These are phyloP conservation scores for Wallacemonas sp. DNA, from an alignment of 208 protist genomes.

Conservation along the genomic window DNA sequence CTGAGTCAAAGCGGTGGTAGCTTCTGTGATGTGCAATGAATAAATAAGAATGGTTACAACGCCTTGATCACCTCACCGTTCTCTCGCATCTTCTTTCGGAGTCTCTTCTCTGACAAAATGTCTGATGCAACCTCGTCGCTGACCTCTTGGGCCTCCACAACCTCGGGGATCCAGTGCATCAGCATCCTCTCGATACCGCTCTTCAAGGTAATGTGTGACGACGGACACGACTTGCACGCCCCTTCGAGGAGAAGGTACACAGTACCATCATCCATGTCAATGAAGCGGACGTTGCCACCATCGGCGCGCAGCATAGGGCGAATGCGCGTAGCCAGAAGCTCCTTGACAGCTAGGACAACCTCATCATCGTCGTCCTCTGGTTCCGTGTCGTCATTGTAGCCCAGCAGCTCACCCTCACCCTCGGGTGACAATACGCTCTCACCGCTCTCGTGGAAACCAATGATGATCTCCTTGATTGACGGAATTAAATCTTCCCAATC, in stretches of 20 bases:
- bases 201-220: constrained; percentile 87
- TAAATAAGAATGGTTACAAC: not conserved
- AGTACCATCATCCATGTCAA: constrained; percentile 89
- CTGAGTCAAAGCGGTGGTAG: no score
- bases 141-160: constrained; percentile 84
- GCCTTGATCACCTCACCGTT: constrained; percentile 30
- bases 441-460: constrained; percentile 70
- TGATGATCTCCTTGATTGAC: constrained; percentile 58
- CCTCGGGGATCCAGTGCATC: constrained; percentile 94
- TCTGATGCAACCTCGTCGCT: constrained; percentile 78
- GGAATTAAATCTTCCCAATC: constrained; percentile 61
- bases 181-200: constrained; percentile 93
- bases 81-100: constrained; percentile 52
- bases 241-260: constrained; percentile 90
- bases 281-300: constrained; percentile 91
- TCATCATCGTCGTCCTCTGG: constrained; percentile 87
- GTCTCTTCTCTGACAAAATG: constrained; percentile 70
- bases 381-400: constrained; percentile 88
- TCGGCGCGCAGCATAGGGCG: constrained; percentile 89
- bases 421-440: constrained; percentile 64
- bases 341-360: constrained; percentile 91
- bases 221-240: constrained; percentile 88
- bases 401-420: constrained; percentile 57
- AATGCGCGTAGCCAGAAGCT: constrained; percentile 87
- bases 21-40: no score